Base-by-base conservation (phyloP, 2,329 filamentous ascomycete species). In the Colletotrichum higginsianum region DNA sequence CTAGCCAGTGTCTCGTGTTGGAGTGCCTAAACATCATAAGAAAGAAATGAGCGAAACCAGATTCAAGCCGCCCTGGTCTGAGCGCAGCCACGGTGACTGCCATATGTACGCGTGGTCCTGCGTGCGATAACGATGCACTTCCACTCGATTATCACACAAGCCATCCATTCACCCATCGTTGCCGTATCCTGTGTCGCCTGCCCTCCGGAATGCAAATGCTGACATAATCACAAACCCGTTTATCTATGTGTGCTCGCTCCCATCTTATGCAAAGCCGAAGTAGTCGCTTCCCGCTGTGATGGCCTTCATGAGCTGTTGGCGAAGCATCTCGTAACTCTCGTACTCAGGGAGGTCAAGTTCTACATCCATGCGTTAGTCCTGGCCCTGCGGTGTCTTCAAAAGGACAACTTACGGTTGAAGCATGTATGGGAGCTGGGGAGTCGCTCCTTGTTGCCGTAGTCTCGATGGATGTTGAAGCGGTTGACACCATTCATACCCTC, bases 401-500 rank as follows among this genome's bases (percentile, higher is more conserved):
- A 30, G 23, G 16, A 50, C 64, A 73, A 93, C 94, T 93, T 90
- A 98, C 95, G 96, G 82, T 99, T 99, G 86, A 99, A 99, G 87
- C 96, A 99, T 74, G 96, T 99, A 83, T 99, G 97, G 77, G 95
- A 98, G 78, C 94, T 97, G 67, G 96, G 96, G 75, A 99, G 88
- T 76, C 96, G 93, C 79, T 98, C 94, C 84, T 98, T 98, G 86
- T 93, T 96, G 77, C 96, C 95, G 83, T 97, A 98, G 83, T 98
- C 96, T 75, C 96, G 94, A 81, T 99, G 96, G 74, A 99, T 98
- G 82, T 98, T 99, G 91, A 99, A 99, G 75, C 94, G 92, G 82
- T 93, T 98, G 81, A 98, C 92, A 49, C 96, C 96, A 79, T 99
- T 98, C 96, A 99, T 99, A 75, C 96, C 97, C 85, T 99, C 97